phyloP scores from a whole-genome alignment of 73 alveolate genomes.

The Diophrys sp. region DNA sequence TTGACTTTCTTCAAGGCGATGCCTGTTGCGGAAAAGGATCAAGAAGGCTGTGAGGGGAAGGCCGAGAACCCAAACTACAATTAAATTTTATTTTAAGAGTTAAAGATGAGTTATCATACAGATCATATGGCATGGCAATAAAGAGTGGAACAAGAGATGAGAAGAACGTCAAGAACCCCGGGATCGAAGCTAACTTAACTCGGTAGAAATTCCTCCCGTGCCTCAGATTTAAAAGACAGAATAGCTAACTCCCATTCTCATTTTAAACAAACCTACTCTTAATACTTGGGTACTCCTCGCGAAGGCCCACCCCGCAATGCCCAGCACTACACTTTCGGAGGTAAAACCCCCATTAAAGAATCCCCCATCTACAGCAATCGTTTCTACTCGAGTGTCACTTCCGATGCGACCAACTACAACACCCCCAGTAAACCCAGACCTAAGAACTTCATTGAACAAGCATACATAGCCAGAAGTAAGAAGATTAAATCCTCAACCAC shows the following conservation, averaged over 20 bases:
- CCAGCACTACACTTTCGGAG: not conserved
- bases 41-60: too few relatives aligned
- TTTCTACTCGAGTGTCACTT: not conserved
- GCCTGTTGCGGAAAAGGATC: too few relatives aligned
- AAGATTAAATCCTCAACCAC: not conserved
- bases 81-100: not conserved
- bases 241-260: not conserved
- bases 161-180: not conserved
- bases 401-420: not conserved
- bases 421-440: not conserved
- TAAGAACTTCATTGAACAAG: not conserved
- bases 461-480: not conserved
- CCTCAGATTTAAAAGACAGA: not conserved
- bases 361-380: not conserved
- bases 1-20: too few relatives aligned
- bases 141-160: conserved; percentile 20
- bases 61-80: too few relatives aligned
- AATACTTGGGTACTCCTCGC: not conserved
- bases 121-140: conserved; percentile 45
- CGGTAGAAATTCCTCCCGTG: not conserved
- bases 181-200: not conserved
- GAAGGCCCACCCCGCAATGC: not conserved
- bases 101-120: conserved; percentile 20
- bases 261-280: too few relatives aligned
- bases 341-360: not conserved